phyloP scores from a whole-genome alignment of 192 early-diverging fungal genomes.

The Coemansia sp. region DNA sequence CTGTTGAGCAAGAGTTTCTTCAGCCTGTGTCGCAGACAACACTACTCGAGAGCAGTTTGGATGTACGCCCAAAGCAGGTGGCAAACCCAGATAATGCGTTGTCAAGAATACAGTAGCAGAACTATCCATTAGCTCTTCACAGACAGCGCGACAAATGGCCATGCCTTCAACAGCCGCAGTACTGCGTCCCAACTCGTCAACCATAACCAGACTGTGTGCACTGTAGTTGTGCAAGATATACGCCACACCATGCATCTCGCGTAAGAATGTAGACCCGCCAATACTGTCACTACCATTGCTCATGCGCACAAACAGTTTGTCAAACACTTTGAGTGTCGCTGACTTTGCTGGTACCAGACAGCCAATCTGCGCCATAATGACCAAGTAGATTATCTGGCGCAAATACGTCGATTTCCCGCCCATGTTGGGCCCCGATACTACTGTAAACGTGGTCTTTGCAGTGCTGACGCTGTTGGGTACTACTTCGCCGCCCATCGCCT shows the following conservation, averaged over 20 bases:
- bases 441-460: conserved; percentile 63
- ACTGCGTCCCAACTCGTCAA: conserved; percentile 89
- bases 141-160: conserved; percentile 72
- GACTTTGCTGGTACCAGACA: conserved; percentile 82
- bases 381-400: conserved; percentile 75
- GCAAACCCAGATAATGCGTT: conserved; percentile 78
- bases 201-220: conserved; percentile 71
- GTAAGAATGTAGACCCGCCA: conserved; percentile 76
- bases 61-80: conserved; percentile 57
- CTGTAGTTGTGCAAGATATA: conserved; percentile 78
- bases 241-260: conserved; percentile 86
- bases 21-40: conserved; percentile 22
- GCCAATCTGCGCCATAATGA: conserved; percentile 87
- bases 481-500: conserved; percentile 61
- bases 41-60: conserved; percentile 50
- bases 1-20: not conserved
- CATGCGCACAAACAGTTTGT: conserved; percentile 77
- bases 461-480: conserved; percentile 73
- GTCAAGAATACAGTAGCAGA: conserved; percentile 71
- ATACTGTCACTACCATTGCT: conserved; percentile 69
- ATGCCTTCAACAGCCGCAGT: conserved; percentile 62
- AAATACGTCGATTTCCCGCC: conserved; percentile 89
- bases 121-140: conserved; percentile 65
- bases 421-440: conserved; percentile 93
- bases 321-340: conserved; percentile 71